Evolutionary conservation across 2,329 filamentous ascomycete species (phyloP), one percentile per base, ranked within the genome.

Genomic region (Allantophomopsis cytisporea): DNA sequence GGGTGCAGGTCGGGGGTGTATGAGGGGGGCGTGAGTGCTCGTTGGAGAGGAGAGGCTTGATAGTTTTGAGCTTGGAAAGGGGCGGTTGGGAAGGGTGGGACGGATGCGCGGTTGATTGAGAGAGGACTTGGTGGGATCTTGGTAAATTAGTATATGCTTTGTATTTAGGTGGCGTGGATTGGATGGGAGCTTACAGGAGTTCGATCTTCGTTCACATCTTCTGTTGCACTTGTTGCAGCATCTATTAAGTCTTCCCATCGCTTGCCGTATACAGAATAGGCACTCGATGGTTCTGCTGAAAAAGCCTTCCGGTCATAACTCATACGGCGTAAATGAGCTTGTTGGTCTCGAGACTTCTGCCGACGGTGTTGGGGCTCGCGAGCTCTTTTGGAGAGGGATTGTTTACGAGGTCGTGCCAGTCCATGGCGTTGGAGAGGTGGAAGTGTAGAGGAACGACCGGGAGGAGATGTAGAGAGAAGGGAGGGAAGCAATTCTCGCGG

Each of bases 201-300:
- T 56, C 89, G 75, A 60, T 94, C 88, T 55, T 88, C 87, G 57
- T 94, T 86, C 54, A 91, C 73, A 52, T 81, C 89, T 62, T 94
- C 88, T 3, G 86, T 93, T 20, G 88, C 87, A 45, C 86, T 94
- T 23, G 89, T 87, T 40, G 84, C 89, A 39, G 89, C 89, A 60
- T 95, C 88, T 47, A 96, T 93, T 44, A 96, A 69, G 59, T 96
- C 89, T 60, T 94, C 86, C 91, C 89, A 96, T 52, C 89, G 73
- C 63, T 91, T 94, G 47, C 85, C 87, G 61, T 83, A 76, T 37
- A 72, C 74, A 15, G 52, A 53, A 23, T 53, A 39, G 14, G 38
- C 46, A 42, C 48, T 77, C 41, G 80, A 74, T 17, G 88, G 87
- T 60, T 95, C 89, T 33, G 84, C 84, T 13, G 86, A 94, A 48